phyloP scores from a whole-genome alignment of 495 filamentous ascomycete species.

The Collariella sp. region DNA sequence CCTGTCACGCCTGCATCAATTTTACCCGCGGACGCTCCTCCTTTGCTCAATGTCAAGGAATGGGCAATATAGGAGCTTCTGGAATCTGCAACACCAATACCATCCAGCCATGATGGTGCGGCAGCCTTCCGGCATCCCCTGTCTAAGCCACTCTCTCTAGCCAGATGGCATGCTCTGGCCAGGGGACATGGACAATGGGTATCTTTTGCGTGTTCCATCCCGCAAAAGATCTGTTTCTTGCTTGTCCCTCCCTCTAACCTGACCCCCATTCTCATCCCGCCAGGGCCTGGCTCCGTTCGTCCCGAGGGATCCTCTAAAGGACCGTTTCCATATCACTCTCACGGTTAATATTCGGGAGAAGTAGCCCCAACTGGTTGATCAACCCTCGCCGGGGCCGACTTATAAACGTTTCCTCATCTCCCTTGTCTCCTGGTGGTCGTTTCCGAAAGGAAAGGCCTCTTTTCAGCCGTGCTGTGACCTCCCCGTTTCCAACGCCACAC shows the following conservation, averaged over 20 bases:
- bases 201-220: slow-evolving; percentile 6
- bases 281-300: slow-evolving; percentile 6
- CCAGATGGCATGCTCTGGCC: slow-evolving; percentile 6
- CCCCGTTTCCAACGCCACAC: background rate
- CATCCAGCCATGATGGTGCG: slow-evolving; percentile 22
- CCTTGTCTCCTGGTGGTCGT: background rate
- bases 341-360: slow-evolving; percentile 18
- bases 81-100: slow-evolving; percentile 6
- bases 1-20: background rate
- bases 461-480: slow-evolving; percentile 14
- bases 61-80: too few species aligned
- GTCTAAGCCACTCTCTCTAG: slow-evolving; percentile 6
- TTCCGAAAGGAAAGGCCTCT: background rate
- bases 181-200: slow-evolving; percentile 11
- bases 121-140: slow-evolving; percentile 25
- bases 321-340: slow-evolving; percentile 10
- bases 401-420: slow-evolving; percentile 11
- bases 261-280: slow-evolving; percentile 1
- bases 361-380: background rate
- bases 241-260: background rate
- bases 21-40: background rate
- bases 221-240: background rate
- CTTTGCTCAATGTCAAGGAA: background rate
- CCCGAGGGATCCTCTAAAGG: slow-evolving; percentile 2
- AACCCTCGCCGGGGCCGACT: background rate